phyloP scores from a whole-genome alignment of 1,284 basidiomycete species.

The Ganoderma leucocontextum region DNA sequence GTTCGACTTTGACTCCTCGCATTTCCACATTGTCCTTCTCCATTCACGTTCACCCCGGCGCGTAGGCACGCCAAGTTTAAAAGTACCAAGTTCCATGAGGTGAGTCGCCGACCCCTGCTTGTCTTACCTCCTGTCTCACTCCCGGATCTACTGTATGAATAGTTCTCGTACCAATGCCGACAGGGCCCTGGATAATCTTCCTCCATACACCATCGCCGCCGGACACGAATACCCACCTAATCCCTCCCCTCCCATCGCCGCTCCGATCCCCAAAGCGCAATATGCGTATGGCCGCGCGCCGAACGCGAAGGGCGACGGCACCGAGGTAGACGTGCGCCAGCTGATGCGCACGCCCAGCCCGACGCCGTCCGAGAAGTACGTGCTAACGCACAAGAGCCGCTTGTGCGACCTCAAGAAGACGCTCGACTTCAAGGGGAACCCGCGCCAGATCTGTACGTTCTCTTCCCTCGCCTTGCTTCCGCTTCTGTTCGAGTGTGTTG shows the following conservation, averaged over 20 bases:
- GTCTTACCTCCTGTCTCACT: neutral
- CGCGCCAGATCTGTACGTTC: neutral
- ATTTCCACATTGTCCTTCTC: neutral
- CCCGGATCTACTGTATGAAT: too few relatives aligned
- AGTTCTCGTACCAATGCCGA: neutral
- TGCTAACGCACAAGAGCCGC: slow-evolving; percentile 9
- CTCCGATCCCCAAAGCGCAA: neutral
- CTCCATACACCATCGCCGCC: neutral
- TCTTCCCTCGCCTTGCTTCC: neutral
- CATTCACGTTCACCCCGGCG: neutral
- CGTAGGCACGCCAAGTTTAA: neutral
- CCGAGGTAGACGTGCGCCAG: slow-evolving; percentile 20
- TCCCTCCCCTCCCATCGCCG: neutral
- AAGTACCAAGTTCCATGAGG: neutral
- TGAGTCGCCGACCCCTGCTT: neutral
- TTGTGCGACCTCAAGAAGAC: slow-evolving; percentile 10
- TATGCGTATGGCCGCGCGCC: neutral
- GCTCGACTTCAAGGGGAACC: slow-evolving; percentile 6
- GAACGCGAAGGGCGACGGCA: neutral
- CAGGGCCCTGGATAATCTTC: neutral
- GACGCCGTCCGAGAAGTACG: slow-evolving; percentile 42
- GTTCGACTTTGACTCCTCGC: neutral
- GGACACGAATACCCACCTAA: neutral
- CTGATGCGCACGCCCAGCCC: slow-evolving; percentile 50
- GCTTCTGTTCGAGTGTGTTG: too few relatives aligned